Conservation (phyloP, 352 stramenopile genomes). For the Phytopythium mirpurense region DNA sequence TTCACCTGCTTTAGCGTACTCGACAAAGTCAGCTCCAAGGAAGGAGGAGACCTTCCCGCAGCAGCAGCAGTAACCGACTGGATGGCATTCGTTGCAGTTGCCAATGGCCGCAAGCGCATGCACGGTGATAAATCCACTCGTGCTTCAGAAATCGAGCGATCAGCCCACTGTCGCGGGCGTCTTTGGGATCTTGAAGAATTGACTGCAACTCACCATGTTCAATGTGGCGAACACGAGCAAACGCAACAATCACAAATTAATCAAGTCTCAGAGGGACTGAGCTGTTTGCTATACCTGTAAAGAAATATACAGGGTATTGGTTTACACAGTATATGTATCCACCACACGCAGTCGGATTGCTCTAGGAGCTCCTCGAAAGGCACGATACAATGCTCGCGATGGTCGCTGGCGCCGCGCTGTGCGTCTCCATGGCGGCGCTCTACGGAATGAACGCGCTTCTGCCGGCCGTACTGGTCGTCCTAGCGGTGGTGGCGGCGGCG, state of each 20-base stretch:
- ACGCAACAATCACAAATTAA: background rate
- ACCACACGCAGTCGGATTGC: too few species aligned
- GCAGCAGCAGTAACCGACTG: background rate
- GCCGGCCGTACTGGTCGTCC: background rate
- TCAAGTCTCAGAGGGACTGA: background rate
- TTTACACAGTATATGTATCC: too few species aligned
- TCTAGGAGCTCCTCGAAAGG: too few species aligned
- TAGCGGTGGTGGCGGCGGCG: background rate
- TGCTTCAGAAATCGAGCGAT: constrained; percentile 1
- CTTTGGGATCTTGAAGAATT: constrained; percentile 1
- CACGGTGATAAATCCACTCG: constrained; percentile 1
- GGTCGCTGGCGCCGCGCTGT: background rate
- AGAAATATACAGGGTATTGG: background rate
- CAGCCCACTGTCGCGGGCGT: background rate
- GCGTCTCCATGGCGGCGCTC: background rate
- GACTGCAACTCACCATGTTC: too few species aligned
- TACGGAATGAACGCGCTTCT: background rate
- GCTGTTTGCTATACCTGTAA: too few species aligned
- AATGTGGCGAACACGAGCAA: too few species aligned
- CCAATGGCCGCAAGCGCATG: background rate
- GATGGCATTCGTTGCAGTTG: background rate
- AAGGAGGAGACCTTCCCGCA: too few species aligned
- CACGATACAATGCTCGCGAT: background rate
- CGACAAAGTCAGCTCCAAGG: background rate
- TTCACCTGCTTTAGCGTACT: background rate